Evolutionary conservation across 176 grass and related monocot genomes (phyloP).

Genomic region (Pontederia crassipes): DNA sequence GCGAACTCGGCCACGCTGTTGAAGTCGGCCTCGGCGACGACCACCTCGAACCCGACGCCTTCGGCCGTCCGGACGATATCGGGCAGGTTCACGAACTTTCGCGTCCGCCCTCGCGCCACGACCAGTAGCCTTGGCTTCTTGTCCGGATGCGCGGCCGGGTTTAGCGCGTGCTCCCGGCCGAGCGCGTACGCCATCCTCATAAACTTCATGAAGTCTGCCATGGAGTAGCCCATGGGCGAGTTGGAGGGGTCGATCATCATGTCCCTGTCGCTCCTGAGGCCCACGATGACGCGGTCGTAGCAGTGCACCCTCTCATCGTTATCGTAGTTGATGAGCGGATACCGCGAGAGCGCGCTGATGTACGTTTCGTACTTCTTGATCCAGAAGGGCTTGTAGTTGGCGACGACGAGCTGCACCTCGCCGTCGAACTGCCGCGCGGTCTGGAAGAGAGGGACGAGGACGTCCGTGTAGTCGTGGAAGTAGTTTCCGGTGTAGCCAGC

Average conservation of each 20-base stretch:
- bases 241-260: conserved; percentile 69
- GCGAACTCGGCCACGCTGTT: conserved; percentile 2
- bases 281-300: conserved; percentile 60
- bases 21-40: background rate
- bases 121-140: conserved; percentile 48
- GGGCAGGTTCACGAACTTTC: background rate
- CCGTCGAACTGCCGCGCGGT: conserved; percentile 85
- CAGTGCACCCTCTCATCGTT: conserved; percentile 65
- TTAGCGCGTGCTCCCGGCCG: conserved; percentile 33
- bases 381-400: conserved; percentile 62
- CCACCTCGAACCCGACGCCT: conserved; percentile 8
- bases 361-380: conserved; percentile 54
- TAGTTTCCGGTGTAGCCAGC: conserved; percentile 85
- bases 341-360: conserved; percentile 57
- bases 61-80: background rate
- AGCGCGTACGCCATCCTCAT: conserved; percentile 61
- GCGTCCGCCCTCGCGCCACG: background rate
- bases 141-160: conserved; percentile 36
- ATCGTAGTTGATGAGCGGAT: conserved; percentile 62
- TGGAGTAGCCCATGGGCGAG: conserved; percentile 63
- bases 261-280: conserved; percentile 76
- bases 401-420: conserved; percentile 71
- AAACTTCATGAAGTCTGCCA: conserved; percentile 72
- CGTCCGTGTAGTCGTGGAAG: conserved; percentile 92
- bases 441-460: conserved; percentile 82